These are phyloP conservation scores for Avena eriantha DNA, from an alignment of 176 grass and related monocot species.

Conservation along the genomic window DNA sequence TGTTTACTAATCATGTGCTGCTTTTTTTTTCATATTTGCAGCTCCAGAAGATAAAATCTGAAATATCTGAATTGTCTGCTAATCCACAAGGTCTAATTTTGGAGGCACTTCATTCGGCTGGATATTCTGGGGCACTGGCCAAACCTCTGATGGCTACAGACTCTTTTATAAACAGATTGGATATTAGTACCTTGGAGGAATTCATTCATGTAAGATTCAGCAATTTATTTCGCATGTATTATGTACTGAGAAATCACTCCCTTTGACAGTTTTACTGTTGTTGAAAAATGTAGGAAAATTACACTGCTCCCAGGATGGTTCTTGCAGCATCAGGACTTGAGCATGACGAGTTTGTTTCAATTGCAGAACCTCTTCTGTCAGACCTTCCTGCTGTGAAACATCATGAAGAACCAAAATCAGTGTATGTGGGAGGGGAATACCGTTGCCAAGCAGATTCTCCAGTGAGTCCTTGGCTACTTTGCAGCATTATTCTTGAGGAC, in stretches of 20 bases:
- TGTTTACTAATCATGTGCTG: conserved; percentile 19
- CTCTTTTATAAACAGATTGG: conserved; percentile 56
- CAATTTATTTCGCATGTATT: conserved; percentile 31
- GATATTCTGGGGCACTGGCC: conserved; percentile 76
- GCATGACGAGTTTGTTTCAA: conserved; percentile 76
- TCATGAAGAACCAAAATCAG: conserved; percentile 68
- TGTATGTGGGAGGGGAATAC: conserved; percentile 76
- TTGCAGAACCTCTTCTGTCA: conserved; percentile 64
- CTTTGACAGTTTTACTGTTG: conserved; percentile 42
- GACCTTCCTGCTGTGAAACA: conserved; percentile 66
- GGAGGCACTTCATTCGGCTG: conserved; percentile 78
- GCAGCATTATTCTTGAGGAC: not conserved
- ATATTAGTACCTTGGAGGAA: conserved; percentile 61
- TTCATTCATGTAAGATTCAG: conserved; percentile 68
- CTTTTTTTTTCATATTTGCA: conserved; percentile 40
- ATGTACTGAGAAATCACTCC: not conserved
- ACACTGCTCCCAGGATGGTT: conserved; percentile 80
- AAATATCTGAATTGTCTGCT: conserved; percentile 70
- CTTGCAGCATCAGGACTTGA: conserved; percentile 87
- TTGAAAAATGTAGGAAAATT: conserved; percentile 67
- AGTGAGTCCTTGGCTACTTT: conserved; percentile 49
- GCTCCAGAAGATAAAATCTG: conserved; percentile 70
- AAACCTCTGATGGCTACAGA: conserved; percentile 72
- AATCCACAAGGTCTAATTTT: conserved; percentile 82
- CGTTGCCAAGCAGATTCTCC: conserved; percentile 72